Evolutionary conservation across 805 yeast species (phyloP).

Genomic region (Pichia phayaonensis): DNA sequence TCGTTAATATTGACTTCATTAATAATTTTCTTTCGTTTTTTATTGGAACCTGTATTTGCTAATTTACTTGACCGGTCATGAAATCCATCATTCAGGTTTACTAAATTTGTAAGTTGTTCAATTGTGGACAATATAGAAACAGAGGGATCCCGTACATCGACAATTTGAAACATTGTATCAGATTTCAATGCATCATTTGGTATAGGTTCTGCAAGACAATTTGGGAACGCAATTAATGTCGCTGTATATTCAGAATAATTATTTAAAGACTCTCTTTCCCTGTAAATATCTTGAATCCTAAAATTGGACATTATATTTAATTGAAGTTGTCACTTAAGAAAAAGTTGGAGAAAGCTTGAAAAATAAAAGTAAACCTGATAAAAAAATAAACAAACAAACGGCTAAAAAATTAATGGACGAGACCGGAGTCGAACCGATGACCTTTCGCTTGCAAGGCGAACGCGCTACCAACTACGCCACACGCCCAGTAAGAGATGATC

Average conservation of each 20-base stretch:
- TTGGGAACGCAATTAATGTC: slow-evolving; percentile 5
- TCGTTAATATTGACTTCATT: slow-evolving; percentile 43
- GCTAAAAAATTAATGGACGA: slow-evolving; percentile 40
- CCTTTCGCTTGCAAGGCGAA: slow-evolving; percentile 31
- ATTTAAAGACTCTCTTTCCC: not conserved
- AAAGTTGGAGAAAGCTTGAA: too few relatives aligned
- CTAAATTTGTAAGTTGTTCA: slow-evolving; percentile 44
- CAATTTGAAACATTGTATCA: slow-evolving; percentile 42
- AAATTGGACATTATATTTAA: not conserved
- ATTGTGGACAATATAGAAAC: slow-evolving; percentile 43
- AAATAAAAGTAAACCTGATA: not conserved
- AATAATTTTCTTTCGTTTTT: slow-evolving; percentile 11
- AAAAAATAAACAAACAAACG: slow-evolving; percentile 6
- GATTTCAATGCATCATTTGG: slow-evolving; percentile 1
- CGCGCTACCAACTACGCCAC: slow-evolving; percentile 84
- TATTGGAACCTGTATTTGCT: not conserved
- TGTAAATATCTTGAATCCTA: slow-evolving; percentile 7
- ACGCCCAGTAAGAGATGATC: slow-evolving; percentile 51
- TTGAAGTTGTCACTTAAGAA: too few relatives aligned
- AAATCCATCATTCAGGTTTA: slow-evolving; percentile 53
- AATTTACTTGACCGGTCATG: slow-evolving; percentile 38
- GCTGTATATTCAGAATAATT: not conserved
- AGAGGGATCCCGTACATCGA: slow-evolving; percentile 47
- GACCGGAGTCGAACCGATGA: slow-evolving; percentile 73
- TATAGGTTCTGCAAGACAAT: slow-evolving; percentile 7